Evolutionary conservation across 352 stramenopile genomes (phyloP), one percentile per base, ranked within the genome.

Genomic region (Phytophthora pluvialis): DNA sequence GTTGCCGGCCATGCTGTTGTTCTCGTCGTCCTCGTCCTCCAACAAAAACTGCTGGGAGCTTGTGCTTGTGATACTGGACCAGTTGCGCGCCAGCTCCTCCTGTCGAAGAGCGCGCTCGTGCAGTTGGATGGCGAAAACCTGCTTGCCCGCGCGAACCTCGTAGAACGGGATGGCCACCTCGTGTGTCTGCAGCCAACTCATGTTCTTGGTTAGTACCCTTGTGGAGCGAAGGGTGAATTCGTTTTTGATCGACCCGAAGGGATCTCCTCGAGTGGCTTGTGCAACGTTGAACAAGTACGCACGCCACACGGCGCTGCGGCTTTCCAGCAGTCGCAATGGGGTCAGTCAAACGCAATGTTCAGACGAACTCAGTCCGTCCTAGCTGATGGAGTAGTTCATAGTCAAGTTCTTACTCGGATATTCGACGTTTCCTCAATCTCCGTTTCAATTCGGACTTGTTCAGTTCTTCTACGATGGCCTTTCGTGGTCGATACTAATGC

Each of bases 171-270:
- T 65, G 28, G 56, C 29, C n/a, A 87, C 36, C 47, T 83, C 70
- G 64, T 85, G 74, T 21, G 62, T 65, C 55, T 88, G 78, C 21
- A 89, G 31, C 80, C 80, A 89, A 60, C 78, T 89, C 78, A 88
- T 87, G 31, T 21, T 56, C 10, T 51, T 48, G 39, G 13, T 31
- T 63, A 33, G n/a, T 64, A 66, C 60, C 35, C 40, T 61, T 61
- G 56, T 43, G 32, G 32, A 60, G 33, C 28, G 50, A 60, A 56
- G 35, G 47, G 68, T 66, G 28, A 65, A 66, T 73, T 70, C 11
- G 47, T 52, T 66, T 67, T 49, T 76, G 68, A 66, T 29, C 29
- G 7, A 40, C 13, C 52, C 28, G 25, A 61, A 56, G 18, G 49
- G 45, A n/a, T n/a, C 1, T 63, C 50, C 48, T 5, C 10, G 21